Conservation (phyloP, 2,329 filamentous ascomycete species). For the Penicillium sp. region DNA sequence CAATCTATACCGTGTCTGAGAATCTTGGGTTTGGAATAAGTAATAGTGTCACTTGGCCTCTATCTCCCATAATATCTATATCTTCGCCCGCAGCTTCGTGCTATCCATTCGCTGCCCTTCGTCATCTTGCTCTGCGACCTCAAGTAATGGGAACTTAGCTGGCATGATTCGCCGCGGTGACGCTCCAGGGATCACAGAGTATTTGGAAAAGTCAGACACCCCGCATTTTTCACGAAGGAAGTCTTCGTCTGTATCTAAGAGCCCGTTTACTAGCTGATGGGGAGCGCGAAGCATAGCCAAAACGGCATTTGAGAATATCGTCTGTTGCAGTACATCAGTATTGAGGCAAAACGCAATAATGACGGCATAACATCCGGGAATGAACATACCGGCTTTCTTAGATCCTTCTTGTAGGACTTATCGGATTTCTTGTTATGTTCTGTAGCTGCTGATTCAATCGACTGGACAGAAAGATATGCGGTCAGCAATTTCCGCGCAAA, state of each 20-base stretch:
- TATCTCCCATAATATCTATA: constrained; percentile 12
- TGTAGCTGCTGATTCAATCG: constrained; percentile 75
- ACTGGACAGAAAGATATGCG: constrained; percentile 35
- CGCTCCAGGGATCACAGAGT: constrained; percentile 65
- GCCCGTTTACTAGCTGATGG: constrained; percentile 64
- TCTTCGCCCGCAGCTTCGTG: constrained; percentile 37
- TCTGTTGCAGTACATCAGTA: constrained; percentile 29
- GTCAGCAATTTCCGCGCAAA: not conserved
- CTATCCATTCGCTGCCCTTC: constrained; percentile 73
- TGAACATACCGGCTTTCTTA: constrained; percentile 58
- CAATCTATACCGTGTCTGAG: not conserved
- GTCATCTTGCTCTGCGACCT: constrained; percentile 75
- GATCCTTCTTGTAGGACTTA: constrained; percentile 53
- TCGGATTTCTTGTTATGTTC: constrained; percentile 50
- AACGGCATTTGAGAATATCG: constrained; percentile 78
- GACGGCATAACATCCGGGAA: not conserved
- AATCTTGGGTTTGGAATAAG: not conserved
- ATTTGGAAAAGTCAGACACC: constrained; percentile 69
- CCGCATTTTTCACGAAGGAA: constrained; percentile 66
- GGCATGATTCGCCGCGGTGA: constrained; percentile 78
- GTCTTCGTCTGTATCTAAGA: constrained; percentile 75
- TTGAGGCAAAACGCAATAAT: not conserved
- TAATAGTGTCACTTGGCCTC: not conserved
- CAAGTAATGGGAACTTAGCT: constrained; percentile 63
- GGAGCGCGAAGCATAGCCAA: constrained; percentile 67